A percentile compares a stretch with the other conserved stretches of the same genome.
Evolutionary conservation across 495 filamentous ascomycete species (phyloP).

Genomic region (Acidiella bohemica): DNA sequence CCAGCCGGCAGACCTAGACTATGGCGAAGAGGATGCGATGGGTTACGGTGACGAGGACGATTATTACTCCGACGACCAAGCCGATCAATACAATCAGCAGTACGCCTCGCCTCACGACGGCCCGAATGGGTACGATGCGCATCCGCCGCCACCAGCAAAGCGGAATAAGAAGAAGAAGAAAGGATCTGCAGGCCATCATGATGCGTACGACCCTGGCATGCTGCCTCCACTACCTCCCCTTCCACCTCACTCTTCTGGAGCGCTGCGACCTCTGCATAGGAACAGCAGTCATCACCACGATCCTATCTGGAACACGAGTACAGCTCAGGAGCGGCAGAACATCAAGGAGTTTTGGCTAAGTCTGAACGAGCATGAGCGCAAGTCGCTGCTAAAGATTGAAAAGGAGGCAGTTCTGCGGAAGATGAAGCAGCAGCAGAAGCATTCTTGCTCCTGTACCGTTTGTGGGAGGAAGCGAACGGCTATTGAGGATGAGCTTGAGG

Average conservation of each 20-base stretch:
- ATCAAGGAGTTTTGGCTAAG: slow-evolving; percentile 98
- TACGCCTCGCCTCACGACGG: slow-evolving; percentile 11
- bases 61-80: slow-evolving; percentile 32
- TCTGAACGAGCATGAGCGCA: slow-evolving; percentile 85
- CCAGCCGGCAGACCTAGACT: slow-evolving; percentile 7
- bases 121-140: slow-evolving; percentile 8
- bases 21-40: slow-evolving; percentile 16
- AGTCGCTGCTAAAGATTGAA: slow-evolving; percentile 90
- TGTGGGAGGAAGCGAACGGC: slow-evolving; percentile 93
- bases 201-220: slow-evolving; percentile 13
- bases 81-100: slow-evolving; percentile 13
- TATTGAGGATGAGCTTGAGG: slow-evolving; percentile 96
- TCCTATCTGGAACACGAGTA: slow-evolving; percentile 94
- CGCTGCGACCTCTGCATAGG: slow-evolving; percentile 11
- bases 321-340: slow-evolving; percentile 81
- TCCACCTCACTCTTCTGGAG: slow-evolving; percentile 15
- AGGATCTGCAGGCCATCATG: slow-evolving; percentile 1
- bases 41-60: slow-evolving; percentile 29
- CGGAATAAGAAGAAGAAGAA: slow-evolving; percentile 40
- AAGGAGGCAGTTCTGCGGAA: slow-evolving; percentile 96
- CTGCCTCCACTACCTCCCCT: slow-evolving; percentile 26
- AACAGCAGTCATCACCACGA: slow-evolving; percentile 38
- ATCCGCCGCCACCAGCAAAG: slow-evolving; percentile 6
- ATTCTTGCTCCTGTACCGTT: slow-evolving; percentile 95
- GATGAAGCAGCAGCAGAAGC: slow-evolving; percentile 99